A percentile compares a stretch with the other conserved stretches of the same genome.
Evolutionary conservation across 768 basidiomycete genomes (phyloP).

Genomic region (Leccinellum luteum): DNA sequence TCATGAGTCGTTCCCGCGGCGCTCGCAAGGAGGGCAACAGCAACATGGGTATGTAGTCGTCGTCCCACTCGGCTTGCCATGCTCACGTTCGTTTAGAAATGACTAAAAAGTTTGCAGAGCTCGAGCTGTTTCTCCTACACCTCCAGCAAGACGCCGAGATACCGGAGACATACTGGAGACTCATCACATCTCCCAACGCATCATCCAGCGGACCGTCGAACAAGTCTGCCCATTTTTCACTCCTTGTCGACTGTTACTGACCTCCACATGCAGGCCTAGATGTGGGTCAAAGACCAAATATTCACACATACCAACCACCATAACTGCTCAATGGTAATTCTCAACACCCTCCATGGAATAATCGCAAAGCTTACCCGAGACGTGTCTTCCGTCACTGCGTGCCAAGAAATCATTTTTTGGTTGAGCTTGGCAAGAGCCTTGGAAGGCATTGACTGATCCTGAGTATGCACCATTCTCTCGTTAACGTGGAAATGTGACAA

Average conservation of each 20-base stretch:
- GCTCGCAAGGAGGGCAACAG: constrained; percentile 73
- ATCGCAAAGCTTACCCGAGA: constrained; percentile 96
- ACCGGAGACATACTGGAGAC: constrained; percentile 88
- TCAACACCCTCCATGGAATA: constrained; percentile 85
- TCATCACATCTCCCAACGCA: constrained; percentile 86
- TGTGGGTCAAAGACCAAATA: constrained; percentile 62
- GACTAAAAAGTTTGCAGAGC: constrained; percentile 98
- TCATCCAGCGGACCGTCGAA: constrained; percentile 85
- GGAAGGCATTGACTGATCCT: constrained; percentile 73
- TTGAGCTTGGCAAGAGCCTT: constrained; percentile 89
- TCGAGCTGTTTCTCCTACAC: constrained; percentile 90
- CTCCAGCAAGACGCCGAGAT: constrained; percentile 81
- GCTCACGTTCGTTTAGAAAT: constrained; percentile 51
- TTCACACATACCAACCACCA: constrained; percentile 69
- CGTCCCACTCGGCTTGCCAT: background rate
- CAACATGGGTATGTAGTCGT: constrained; percentile 66
- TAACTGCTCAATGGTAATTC: constrained; percentile 77
- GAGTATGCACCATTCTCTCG: too few species aligned
- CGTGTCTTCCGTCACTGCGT: constrained; percentile 91
- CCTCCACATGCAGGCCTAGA: constrained; percentile 37
- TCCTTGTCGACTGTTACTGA: constrained; percentile 31
- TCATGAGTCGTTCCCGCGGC: constrained; percentile 68
- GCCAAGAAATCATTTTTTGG: constrained; percentile 98
- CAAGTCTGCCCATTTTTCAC: constrained; percentile 36
- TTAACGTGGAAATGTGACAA: too few species aligned